Percentiles rank a stretch among this genome's conserved stretches.
Evolutionary conservation across 768 basidiomycete species (phyloP).

Genomic region (Psilocybe tampanensis): DNA sequence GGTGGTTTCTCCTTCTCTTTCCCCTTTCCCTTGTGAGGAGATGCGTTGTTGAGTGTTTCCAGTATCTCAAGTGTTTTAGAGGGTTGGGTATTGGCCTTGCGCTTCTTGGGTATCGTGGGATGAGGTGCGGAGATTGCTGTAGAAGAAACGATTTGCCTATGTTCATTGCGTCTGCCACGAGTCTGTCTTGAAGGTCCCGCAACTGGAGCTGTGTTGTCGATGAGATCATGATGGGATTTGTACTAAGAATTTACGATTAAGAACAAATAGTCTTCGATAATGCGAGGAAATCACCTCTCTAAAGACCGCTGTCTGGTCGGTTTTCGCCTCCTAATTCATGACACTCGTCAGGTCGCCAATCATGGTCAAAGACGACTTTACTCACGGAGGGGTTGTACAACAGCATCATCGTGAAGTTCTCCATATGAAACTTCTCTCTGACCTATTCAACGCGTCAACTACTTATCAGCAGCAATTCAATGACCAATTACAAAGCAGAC

Average conservation of each 20-base stretch:
- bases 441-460: conserved; percentile 44
- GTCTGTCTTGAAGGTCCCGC: conserved; percentile 60
- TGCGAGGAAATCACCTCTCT: conserved; percentile 54
- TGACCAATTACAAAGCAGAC: conserved; percentile 29
- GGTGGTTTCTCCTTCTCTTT: conserved; percentile 13
- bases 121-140: conserved; percentile 31
- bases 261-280: background rate
- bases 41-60: conserved; percentile 27
- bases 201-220: conserved; percentile 45
- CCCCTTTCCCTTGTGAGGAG: conserved; percentile 30
- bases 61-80: conserved; percentile 27
- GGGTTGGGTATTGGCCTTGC: conserved; percentile 25
- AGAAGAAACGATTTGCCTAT: conserved; percentile 41
- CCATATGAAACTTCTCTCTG: conserved; percentile 88
- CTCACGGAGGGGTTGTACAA: conserved; percentile 76
- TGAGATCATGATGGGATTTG: conserved; percentile 62
- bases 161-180: conserved; percentile 58
- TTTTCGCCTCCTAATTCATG: conserved; percentile 67
- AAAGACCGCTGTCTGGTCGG: conserved; percentile 73
- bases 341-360: conserved; percentile 7
- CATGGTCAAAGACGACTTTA: conserved; percentile 1
- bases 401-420: conserved; percentile 76
- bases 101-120: conserved; percentile 21
- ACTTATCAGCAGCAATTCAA: conserved; percentile 5
- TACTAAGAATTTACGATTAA: conserved; percentile 41